phyloP scores from a whole-genome alignment of 768 basidiomycete genomes.

The Amanita thiersii region DNA sequence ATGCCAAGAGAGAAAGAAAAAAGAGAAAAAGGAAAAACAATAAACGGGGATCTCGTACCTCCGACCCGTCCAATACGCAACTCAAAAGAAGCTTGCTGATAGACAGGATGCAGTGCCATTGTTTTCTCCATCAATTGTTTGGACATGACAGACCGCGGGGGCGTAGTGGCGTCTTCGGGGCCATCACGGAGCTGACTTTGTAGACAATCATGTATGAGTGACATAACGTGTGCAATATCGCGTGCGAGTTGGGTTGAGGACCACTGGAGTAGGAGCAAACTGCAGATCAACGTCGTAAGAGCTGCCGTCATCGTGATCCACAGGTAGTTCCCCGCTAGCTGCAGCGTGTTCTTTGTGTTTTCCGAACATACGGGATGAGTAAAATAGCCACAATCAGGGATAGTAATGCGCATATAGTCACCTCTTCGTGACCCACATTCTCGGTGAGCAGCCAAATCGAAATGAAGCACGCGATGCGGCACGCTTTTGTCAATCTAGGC shows the following conservation, averaged over 20 bases:
- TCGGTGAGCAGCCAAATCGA: conserved; percentile 37
- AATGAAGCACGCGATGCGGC: conserved; percentile 39
- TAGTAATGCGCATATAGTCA: conserved; percentile 15
- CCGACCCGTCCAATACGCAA: conserved; percentile 34
- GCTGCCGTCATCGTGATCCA: conserved; percentile 34
- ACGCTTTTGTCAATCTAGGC: conserved; percentile 33
- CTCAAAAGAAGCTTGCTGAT: conserved; percentile 39
- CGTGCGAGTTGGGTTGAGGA: conserved; percentile 34
- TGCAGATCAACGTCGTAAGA: conserved; percentile 24
- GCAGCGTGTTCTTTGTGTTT: conserved; percentile 16
- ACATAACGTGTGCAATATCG: conserved; percentile 26
- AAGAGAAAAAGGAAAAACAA: too few species aligned
- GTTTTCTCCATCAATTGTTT: conserved; percentile 24
- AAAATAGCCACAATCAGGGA: not conserved
- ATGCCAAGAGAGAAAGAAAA: not conserved
- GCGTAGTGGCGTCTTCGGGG: not conserved
- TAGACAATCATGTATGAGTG: conserved; percentile 23
- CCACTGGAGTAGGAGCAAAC: conserved; percentile 31
- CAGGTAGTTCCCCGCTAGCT: conserved; percentile 24
- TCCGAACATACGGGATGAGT: not conserved
- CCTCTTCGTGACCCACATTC: conserved; percentile 22
- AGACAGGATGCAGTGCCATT: conserved; percentile 29
- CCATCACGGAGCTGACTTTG: conserved; percentile 16
- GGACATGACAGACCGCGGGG: conserved; percentile 11
- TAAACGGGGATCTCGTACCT: too few species aligned